These are phyloP conservation scores for Podila minutissima DNA, from an alignment of 192 early-diverging fungal genomes.

Conservation along the genomic window DNA sequence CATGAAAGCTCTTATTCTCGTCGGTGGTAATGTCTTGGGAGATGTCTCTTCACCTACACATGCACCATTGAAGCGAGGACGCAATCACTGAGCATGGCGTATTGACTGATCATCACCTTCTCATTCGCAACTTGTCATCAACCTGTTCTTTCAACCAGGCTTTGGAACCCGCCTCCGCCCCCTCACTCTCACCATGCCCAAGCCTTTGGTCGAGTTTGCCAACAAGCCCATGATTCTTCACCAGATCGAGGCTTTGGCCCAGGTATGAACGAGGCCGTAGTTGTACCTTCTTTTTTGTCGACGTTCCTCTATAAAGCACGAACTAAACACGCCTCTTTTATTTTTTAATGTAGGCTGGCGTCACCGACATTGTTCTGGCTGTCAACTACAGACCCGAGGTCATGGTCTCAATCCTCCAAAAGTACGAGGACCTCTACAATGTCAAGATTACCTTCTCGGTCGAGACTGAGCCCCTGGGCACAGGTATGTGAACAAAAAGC, in stretches of 20 bases:
- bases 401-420: slow-evolving; percentile 93
- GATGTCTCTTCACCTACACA: not conserved
- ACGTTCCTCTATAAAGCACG: too few relatives aligned
- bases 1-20: slow-evolving; percentile 89
- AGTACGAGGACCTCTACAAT: slow-evolving; percentile 92
- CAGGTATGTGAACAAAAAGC: slow-evolving; percentile 52
- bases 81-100: too few relatives aligned
- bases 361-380: slow-evolving; percentile 96
- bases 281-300: too few relatives aligned
- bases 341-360: slow-evolving; percentile 81
- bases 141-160: slow-evolving; percentile 58
- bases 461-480: slow-evolving; percentile 98
- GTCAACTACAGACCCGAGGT: slow-evolving; percentile 99
- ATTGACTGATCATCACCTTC: not conserved
- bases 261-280: slow-evolving; percentile 66
- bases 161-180: slow-evolving; percentile 98
- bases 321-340: not conserved
- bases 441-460: slow-evolving; percentile 97
- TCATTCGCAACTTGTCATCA: not conserved
- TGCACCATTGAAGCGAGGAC: not conserved
- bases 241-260: slow-evolving; percentile 96
- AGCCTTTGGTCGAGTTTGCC: slow-evolving; percentile 99
- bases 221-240: slow-evolving; percentile 99
- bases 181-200: slow-evolving; percentile 94
- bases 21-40: slow-evolving; percentile 69